Percentiles rank a stretch among this genome's conserved stretches.
Evolutionary conservation across 179 eudicot genomes (phyloP).

Genomic region (Monotropa hypopitys): DNA sequence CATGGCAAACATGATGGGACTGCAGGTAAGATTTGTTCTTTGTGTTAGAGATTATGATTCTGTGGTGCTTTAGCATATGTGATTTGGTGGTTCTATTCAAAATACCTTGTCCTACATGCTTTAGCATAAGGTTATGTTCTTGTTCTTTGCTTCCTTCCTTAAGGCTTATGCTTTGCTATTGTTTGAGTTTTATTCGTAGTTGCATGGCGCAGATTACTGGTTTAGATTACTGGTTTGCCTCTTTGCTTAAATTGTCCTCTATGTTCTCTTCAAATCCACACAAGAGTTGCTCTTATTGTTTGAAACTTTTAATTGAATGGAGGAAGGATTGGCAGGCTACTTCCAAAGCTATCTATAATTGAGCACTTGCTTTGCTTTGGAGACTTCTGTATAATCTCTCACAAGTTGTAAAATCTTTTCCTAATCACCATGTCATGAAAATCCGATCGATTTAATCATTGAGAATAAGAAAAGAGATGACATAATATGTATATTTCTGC

Average conservation of each 20-base stretch:
- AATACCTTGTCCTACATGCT: background rate
- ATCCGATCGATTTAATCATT: background rate
- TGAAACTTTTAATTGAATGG: background rate
- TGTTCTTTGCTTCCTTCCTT: background rate
- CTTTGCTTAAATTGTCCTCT: background rate
- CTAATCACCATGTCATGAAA: background rate
- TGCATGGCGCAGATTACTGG: no score
- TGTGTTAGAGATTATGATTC: background rate
- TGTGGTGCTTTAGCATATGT: background rate
- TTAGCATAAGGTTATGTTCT: no score
- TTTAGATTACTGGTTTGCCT: background rate
- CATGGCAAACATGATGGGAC: slow-evolving; percentile 73
- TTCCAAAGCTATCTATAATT: background rate
- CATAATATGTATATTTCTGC: background rate
- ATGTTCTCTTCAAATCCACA: background rate
- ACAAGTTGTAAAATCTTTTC: background rate
- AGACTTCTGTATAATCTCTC: background rate
- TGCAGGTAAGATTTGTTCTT: slow-evolving; percentile 39
- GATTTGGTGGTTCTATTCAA: background rate
- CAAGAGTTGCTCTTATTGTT: background rate
- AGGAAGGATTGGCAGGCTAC: background rate
- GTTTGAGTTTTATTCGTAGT: background rate
- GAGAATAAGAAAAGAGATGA: background rate
- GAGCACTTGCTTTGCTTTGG: background rate
- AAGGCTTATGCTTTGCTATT: background rate